These are phyloP conservation scores for Trypanosoma conorhini DNA, from an alignment of 208 protist species.

Conservation along the genomic window DNA sequence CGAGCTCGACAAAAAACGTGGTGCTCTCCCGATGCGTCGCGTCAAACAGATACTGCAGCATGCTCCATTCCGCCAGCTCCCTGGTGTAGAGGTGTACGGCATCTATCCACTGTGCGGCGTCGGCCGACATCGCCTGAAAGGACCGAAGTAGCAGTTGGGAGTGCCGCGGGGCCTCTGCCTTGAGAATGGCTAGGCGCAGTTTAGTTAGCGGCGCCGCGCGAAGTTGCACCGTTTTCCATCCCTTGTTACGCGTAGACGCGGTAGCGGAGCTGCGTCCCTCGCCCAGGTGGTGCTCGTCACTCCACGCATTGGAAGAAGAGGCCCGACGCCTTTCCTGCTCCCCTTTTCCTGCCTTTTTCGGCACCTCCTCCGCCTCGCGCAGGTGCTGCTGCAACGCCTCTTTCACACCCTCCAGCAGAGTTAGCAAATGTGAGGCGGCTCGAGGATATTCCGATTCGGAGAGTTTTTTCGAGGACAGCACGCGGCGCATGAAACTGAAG, in stretches of 20 bases:
- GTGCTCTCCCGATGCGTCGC: conserved; percentile 46
- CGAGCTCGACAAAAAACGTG: conserved; percentile 73
- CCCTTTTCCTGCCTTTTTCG: not conserved
- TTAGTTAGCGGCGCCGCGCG: not conserved
- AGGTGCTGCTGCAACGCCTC: conserved; percentile 15
- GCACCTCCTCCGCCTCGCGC: not conserved
- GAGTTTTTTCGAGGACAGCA: conserved; percentile 24
- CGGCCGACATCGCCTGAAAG: conserved; percentile 43
- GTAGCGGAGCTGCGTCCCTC: not conserved
- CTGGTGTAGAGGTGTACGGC: conserved; percentile 50
- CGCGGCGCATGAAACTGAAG: conserved; percentile 34
- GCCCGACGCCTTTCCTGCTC: not conserved
- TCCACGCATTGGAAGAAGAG: not conserved
- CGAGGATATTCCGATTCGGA: conserved; percentile 38
- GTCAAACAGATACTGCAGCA: conserved; percentile 79
- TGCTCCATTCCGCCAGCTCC: conserved; percentile 85
- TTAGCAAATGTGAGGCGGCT: conserved; percentile 38
- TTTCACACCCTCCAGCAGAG: conserved; percentile 28
- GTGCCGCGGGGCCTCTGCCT: conserved; percentile 49
- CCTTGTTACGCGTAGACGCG: not conserved
- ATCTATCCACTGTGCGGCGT: conserved; percentile 63
- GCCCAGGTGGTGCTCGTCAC: not conserved
- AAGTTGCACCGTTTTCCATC: not conserved
- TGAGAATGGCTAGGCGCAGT: conserved; percentile 42
- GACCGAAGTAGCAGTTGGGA: conserved; percentile 40